A percentile compares a stretch with the other conserved stretches of the same genome.
These are phyloP conservation scores for Aspergillus vadensis DNA, from an alignment of 2,329 filamentous ascomycete species.

Conservation along the genomic window DNA sequence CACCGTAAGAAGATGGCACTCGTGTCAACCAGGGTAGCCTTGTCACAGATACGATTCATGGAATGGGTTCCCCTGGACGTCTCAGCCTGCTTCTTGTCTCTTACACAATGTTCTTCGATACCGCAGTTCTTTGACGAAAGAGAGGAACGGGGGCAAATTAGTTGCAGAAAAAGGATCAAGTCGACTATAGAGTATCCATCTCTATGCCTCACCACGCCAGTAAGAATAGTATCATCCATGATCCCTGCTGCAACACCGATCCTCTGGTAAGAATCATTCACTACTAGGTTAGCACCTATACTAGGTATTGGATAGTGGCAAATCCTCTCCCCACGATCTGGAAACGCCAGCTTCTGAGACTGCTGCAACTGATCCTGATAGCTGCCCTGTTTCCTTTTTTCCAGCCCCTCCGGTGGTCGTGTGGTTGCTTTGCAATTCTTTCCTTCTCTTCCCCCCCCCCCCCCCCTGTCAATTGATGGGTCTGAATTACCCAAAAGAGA, in stretches of 20 bases:
- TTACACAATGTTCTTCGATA: conserved; percentile 14
- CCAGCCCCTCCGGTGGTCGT: background rate
- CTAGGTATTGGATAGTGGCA: conserved; percentile 24
- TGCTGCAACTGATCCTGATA: conserved; percentile 7
- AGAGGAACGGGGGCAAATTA: conserved; percentile 4
- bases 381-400: conserved; percentile 15
- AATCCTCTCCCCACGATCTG: conserved; percentile 32
- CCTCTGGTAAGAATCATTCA: conserved; percentile 18
- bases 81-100: conserved; percentile 10
- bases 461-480: conserved; percentile 18
- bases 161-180: conserved; percentile 1
- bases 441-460: background rate
- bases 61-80: conserved; percentile 9
- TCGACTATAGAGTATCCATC: background rate
- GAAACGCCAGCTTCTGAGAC: conserved; percentile 17
- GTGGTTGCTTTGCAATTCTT: conserved; percentile 13
- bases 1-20: background rate
- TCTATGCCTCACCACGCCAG: conserved; percentile 18
- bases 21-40: conserved; percentile 9
- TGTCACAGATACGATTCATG: conserved; percentile 1
- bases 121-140: conserved; percentile 1
- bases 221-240: conserved; percentile 4
- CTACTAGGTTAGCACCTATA: background rate
- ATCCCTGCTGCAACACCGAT: conserved; percentile 23
- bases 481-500: conserved; percentile 23